A percentile compares a stretch with the other conserved stretches of the same genome.
These are phyloP conservation scores for Fistulinella prunicolor DNA, from an alignment of 768 basidiomycete genomes.

Conservation along the genomic window DNA sequence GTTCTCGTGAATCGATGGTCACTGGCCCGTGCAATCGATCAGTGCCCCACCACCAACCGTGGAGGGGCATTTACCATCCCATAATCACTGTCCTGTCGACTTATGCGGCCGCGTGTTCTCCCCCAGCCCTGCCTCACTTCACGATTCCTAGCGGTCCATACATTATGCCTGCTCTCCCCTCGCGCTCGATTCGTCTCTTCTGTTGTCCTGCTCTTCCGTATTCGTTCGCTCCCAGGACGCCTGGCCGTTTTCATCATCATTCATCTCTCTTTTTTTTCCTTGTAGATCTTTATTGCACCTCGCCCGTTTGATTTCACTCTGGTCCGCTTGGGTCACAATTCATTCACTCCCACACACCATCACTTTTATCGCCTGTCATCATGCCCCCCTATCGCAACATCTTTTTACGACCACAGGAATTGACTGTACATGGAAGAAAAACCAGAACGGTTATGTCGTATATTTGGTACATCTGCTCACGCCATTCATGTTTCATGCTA, in stretches of 20 bases:
- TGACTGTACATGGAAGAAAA: conserved; percentile 11
- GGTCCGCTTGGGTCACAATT: background rate
- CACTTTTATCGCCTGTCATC: no score
- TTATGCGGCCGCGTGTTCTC: background rate
- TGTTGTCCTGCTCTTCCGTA: background rate
- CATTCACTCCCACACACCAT: no score
- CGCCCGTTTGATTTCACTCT: background rate
- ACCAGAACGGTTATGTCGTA: conserved; percentile 5
- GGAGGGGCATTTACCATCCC: no score
- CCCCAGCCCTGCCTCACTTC: background rate
- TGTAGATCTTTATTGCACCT: conserved; percentile 13
- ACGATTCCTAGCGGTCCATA: background rate
- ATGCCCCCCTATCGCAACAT: conserved; percentile 3
- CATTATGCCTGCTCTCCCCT: background rate
- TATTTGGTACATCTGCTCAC: conserved; percentile 6
- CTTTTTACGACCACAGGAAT: conserved; percentile 1
- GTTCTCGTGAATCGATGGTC: conserved; percentile 18
- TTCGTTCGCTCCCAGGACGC: background rate
- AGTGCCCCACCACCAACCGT: background rate
- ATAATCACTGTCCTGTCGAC: no score
- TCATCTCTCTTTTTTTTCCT: background rate
- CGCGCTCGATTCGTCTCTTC: background rate
- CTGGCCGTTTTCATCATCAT: background rate
- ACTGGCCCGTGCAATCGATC: conserved; percentile 11
- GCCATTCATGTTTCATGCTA: conserved; percentile 5